phyloP scores from a whole-genome alignment of 2,329 filamentous ascomycete species.

The Ophiostoma himal-ulmi region DNA sequence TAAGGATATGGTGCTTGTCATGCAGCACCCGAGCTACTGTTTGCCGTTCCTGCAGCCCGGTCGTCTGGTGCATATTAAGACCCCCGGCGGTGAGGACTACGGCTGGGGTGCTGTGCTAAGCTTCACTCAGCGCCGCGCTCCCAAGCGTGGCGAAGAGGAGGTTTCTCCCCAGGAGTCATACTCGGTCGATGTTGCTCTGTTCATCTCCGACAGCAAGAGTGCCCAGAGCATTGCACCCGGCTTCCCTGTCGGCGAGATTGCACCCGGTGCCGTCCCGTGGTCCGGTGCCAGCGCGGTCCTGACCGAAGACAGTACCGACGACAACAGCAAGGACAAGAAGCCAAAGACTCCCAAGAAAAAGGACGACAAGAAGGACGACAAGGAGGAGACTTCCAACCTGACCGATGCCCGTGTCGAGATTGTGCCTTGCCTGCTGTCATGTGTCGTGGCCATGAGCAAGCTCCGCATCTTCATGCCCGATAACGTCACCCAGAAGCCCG shows the following conservation, averaged over 20 bases:
- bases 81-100: slow-evolving; percentile 69
- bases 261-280: slow-evolving; percentile 59
- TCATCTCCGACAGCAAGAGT: slow-evolving; percentile 42
- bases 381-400: slow-evolving; percentile 6
- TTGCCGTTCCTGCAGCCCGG: slow-evolving; percentile 79
- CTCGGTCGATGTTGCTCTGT: slow-evolving; percentile 75
- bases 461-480: slow-evolving; percentile 77
- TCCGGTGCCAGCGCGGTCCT: slow-evolving; percentile 21
- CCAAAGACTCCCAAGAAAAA: slow-evolving; percentile 11
- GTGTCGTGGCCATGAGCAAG: slow-evolving; percentile 77
- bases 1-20: slow-evolving; percentile 84
- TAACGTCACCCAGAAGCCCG: slow-evolving; percentile 62
- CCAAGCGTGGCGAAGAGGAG: slow-evolving; percentile 60
- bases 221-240: slow-evolving; percentile 42
- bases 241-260: slow-evolving; percentile 44
- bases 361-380: slow-evolving; percentile 7
- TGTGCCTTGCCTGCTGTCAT: slow-evolving; percentile 79
- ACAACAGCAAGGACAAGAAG: slow-evolving; percentile 13
- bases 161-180: slow-evolving; percentile 69
- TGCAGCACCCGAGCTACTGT: slow-evolving; percentile 85
- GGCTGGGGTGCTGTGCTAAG: slow-evolving; percentile 90
- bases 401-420: slow-evolving; percentile 59
- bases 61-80: slow-evolving; percentile 80
- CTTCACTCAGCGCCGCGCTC: slow-evolving; percentile 58
- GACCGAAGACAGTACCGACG: not conserved